phyloP scores from a whole-genome alignment of 2,329 filamentous ascomycete species.

The Drechslerella dactyloides region DNA sequence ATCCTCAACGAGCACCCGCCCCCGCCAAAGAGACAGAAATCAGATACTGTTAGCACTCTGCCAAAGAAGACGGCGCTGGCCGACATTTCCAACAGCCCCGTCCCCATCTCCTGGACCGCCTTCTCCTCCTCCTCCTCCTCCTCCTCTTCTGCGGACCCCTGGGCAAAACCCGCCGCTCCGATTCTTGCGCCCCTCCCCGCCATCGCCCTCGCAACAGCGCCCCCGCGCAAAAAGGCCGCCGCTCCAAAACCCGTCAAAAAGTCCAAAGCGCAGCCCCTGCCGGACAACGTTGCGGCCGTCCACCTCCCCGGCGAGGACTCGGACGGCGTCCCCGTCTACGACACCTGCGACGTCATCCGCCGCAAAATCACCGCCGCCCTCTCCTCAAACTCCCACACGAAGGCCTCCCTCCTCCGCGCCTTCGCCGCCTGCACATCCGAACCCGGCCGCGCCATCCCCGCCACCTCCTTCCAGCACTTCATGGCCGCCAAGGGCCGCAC shows the following conservation, averaged over 20 bases:
- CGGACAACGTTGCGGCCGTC: slow-evolving; percentile 60
- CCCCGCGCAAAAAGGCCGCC: not conserved
- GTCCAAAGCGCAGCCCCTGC: slow-evolving; percentile 52
- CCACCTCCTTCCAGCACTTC: slow-evolving; percentile 62
- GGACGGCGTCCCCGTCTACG: slow-evolving; percentile 62
- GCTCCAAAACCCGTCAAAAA: slow-evolving; percentile 19
- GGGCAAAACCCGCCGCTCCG: slow-evolving; percentile 12
- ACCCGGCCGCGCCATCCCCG: slow-evolving; percentile 56
- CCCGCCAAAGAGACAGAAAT: slow-evolving; percentile 15
- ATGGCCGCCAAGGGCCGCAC: slow-evolving; percentile 62
- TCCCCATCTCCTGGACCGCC: slow-evolving; percentile 35
- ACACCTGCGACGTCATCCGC: slow-evolving; percentile 67
- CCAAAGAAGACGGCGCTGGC: slow-evolving; percentile 14
- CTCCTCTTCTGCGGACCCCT: too few species aligned
- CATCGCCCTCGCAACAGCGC: too few species aligned
- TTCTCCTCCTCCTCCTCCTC: not conserved
- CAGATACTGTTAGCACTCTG: slow-evolving; percentile 14
- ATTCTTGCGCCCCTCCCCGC: too few species aligned
- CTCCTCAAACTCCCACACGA: slow-evolving; percentile 61
- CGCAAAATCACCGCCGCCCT: slow-evolving; percentile 65
- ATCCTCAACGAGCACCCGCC: slow-evolving; percentile 2
- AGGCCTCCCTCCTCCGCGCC: slow-evolving; percentile 64
- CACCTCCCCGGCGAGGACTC: slow-evolving; percentile 62
- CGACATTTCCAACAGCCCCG: slow-evolving; percentile 41
- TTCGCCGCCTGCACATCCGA: slow-evolving; percentile 60